Evolutionary conservation across 371 early-diverging fungal species (phyloP).

Genomic region (Mortierella sp.): DNA sequence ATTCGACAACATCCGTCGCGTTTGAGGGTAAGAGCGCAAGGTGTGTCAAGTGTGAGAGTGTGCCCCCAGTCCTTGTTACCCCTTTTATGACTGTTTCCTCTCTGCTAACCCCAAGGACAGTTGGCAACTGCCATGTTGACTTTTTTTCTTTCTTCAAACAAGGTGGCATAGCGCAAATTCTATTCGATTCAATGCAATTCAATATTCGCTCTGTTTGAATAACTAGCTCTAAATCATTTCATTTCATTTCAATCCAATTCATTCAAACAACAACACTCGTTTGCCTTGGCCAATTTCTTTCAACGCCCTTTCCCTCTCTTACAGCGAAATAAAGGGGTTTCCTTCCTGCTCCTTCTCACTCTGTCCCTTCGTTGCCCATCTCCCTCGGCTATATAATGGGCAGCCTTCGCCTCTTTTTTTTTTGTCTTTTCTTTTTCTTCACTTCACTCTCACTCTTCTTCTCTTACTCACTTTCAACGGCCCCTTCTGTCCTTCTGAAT

Average conservation of each 20-base stretch:
- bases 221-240: too few relatives aligned
- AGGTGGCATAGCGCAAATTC: not conserved
- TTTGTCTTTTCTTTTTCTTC: not conserved
- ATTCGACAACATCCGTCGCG: too few relatives aligned
- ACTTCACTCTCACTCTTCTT: not conserved
- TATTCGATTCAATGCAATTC: not conserved
- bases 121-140: too few relatives aligned
- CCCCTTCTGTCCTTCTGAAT: not conserved
- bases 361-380: not conserved
- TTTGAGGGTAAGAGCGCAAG: too few relatives aligned
- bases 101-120: too few relatives aligned
- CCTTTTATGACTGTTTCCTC: too few relatives aligned
- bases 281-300: not conserved
- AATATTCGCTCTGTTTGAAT: not conserved
- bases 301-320: not conserved
- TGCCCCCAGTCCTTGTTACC: too few relatives aligned
- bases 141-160: not conserved
- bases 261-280: not conserved
- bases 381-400: slow-evolving; percentile 13
- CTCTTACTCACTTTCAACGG: not conserved
- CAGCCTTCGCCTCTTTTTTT: slow-evolving; percentile 11
- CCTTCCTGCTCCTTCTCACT: not conserved
- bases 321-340: not conserved
- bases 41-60: too few relatives aligned
- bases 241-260: not conserved